Conservation (phyloP, 1,284 basidiomycete genomes). For the Sphaerobolus stellatus region DNA sequence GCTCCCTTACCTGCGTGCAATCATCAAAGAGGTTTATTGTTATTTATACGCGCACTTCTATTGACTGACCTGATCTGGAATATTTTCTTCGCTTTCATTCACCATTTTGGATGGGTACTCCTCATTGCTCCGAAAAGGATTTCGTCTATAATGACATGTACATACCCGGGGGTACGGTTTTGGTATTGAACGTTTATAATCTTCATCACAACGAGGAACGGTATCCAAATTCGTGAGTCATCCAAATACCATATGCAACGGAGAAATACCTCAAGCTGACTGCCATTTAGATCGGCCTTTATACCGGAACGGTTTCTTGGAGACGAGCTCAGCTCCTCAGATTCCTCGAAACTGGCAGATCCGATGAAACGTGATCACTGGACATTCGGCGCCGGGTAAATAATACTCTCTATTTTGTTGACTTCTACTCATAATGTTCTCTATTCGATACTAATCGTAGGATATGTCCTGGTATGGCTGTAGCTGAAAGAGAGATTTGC, state of each 20-base stretch:
- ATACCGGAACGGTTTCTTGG: constrained; percentile 37
- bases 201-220: constrained; percentile 40
- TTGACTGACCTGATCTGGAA: too few relatives aligned
- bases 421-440: too few relatives aligned
- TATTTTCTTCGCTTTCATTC: constrained; percentile 38
- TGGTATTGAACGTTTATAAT: constrained; percentile 40
- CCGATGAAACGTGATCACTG: constrained; percentile 45
- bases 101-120: constrained; percentile 42
- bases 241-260: constrained; percentile 5
- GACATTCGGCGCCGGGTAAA: constrained; percentile 41
- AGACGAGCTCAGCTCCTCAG: constrained; percentile 28
- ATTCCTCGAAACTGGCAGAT: constrained; percentile 39
- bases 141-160: constrained; percentile 40
- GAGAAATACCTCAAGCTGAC: constrained; percentile 2
- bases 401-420: constrained; percentile 11
- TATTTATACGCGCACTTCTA: too few relatives aligned
- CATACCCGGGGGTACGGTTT: constrained; percentile 40
- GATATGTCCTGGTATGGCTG: constrained; percentile 40
- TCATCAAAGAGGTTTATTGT: constrained; percentile 32
- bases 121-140: constrained; percentile 37
- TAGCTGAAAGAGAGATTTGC: constrained; percentile 41
- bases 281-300: constrained; percentile 14
- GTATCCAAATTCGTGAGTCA: constrained; percentile 36
- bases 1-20: constrained; percentile 37
- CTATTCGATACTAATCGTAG: constrained; percentile 30